Conservation (phyloP, 208 protist species). For the Leishmania tarentolae region DNA sequence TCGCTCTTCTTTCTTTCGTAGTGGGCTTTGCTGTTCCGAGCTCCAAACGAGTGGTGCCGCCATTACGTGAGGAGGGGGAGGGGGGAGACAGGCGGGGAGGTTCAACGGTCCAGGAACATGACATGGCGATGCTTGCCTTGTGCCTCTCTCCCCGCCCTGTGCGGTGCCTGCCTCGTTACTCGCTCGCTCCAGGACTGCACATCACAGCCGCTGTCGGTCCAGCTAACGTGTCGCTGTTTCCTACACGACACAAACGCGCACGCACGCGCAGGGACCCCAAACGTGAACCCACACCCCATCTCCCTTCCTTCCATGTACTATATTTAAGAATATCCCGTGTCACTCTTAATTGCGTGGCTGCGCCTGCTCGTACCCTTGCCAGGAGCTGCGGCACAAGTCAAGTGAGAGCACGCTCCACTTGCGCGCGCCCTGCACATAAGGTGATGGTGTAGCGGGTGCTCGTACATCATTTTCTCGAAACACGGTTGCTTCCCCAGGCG, state of each 20-base stretch:
- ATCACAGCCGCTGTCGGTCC: not conserved
- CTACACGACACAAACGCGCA: not conserved
- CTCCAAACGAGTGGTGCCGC: not conserved
- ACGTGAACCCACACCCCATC: not conserved
- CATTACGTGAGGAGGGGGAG: not conserved
- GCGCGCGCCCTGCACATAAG: not conserved
- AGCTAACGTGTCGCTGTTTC: not conserved
- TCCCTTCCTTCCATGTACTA: not conserved
- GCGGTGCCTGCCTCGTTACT: not conserved
- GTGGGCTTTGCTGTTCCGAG: not conserved
- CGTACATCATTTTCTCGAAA: not conserved
- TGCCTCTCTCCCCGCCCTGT: not conserved
- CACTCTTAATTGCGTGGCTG: no score
- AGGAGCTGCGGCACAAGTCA: not conserved
- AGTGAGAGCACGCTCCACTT: not conserved
- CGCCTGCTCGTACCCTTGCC: not conserved
- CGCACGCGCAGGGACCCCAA: not conserved
- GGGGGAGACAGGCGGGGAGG: not conserved
- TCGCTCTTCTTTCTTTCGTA: not conserved
- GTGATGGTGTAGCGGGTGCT: not conserved
- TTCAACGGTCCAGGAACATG: not conserved
- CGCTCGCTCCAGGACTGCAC: not conserved
- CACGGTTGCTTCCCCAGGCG: not conserved
- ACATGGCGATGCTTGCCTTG: not conserved
- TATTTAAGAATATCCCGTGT: not conserved